Evolutionary conservation across 148 eudicot species (phyloP).

Genomic region (Rhododendron vialii): DNA sequence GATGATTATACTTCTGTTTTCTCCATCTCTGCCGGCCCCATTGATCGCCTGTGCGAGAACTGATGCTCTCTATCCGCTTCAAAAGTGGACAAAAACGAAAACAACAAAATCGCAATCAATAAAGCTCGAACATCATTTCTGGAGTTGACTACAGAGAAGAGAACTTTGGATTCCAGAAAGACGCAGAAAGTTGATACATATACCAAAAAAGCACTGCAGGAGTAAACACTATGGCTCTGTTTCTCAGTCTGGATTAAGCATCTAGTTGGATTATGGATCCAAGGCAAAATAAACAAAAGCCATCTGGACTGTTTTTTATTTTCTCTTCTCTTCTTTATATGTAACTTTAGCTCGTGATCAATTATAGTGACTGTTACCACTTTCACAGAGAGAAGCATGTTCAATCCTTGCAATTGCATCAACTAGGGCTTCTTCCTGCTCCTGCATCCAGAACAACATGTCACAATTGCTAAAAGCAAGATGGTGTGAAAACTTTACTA

Average conservation of each 20-base stretch:
- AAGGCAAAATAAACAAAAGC: not conserved
- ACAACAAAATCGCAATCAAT: not conserved
- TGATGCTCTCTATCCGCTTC: slow-evolving; percentile 43
- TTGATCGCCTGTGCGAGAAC: slow-evolving; percentile 36
- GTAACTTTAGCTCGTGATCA: not conserved
- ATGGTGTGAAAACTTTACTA: not conserved
- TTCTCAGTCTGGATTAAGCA: not conserved
- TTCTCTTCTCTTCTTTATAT: not conserved
- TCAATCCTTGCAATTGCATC: slow-evolving; percentile 79
- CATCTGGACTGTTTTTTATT: not conserved
- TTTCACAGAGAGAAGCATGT: slow-evolving; percentile 79
- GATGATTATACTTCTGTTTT: slow-evolving; percentile 39
- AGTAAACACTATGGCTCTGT: not conserved
- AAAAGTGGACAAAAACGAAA: not conserved
- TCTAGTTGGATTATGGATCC: not conserved
- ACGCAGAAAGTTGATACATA: not conserved
- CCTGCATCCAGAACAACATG: slow-evolving; percentile 36
- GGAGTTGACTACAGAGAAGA: not conserved
- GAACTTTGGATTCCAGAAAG: not conserved
- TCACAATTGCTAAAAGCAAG: slow-evolving; percentile 6
- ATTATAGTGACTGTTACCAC: slow-evolving; percentile 55
- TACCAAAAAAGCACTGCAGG: no score
- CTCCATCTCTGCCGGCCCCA: slow-evolving; percentile 35
- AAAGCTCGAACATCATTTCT: not conserved
- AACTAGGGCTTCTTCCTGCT: slow-evolving; percentile 70